Evolutionary conservation across 257 asterid genomes (phyloP).

Genomic region (Solanum sejunctum): DNA sequence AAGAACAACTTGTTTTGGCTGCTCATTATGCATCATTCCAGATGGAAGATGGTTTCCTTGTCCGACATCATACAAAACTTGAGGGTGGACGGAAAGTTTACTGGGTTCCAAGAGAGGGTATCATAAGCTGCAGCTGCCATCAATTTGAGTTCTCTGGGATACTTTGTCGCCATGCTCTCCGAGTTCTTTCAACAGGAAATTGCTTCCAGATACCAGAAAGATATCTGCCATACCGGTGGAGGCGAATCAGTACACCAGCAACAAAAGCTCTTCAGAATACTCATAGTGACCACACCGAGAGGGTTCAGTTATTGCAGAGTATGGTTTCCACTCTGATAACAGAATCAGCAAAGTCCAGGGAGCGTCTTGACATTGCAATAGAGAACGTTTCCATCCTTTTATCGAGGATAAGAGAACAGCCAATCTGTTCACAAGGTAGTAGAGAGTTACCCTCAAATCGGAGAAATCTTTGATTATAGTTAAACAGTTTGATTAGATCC

Average conservation of each 20-base stretch:
- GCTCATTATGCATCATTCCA: slow-evolving; percentile 90
- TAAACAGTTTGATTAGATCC: neutral
- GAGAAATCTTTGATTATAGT: slow-evolving; percentile 18
- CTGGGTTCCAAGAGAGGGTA: slow-evolving; percentile 86
- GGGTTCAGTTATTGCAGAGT: slow-evolving; percentile 68
- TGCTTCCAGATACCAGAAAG: slow-evolving; percentile 92
- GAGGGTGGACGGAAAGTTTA: slow-evolving; percentile 91
- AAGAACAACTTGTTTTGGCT: slow-evolving; percentile 85
- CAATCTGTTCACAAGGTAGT: slow-evolving; percentile 37
- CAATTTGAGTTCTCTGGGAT: slow-evolving; percentile 88
- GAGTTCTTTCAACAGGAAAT: slow-evolving; percentile 83
- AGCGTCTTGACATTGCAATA: slow-evolving; percentile 68
- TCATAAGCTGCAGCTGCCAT: slow-evolving; percentile 84
- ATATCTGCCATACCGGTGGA: slow-evolving; percentile 71
- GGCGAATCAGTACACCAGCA: slow-evolving; percentile 40
- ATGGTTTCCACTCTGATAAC: slow-evolving; percentile 61
- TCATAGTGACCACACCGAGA: slow-evolving; percentile 43
- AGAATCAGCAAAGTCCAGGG: slow-evolving; percentile 65
- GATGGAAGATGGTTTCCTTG: slow-evolving; percentile 64
- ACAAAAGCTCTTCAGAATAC: slow-evolving; percentile 25
- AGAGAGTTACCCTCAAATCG: slow-evolving; percentile 38
- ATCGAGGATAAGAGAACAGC: slow-evolving; percentile 59
- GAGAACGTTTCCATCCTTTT: slow-evolving; percentile 64
- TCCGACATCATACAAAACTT: slow-evolving; percentile 84
- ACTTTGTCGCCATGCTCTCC: slow-evolving; percentile 84